Evolutionary conservation across 139 green algal species (phyloP).

Genomic region (Coelastrella sp.): DNA sequence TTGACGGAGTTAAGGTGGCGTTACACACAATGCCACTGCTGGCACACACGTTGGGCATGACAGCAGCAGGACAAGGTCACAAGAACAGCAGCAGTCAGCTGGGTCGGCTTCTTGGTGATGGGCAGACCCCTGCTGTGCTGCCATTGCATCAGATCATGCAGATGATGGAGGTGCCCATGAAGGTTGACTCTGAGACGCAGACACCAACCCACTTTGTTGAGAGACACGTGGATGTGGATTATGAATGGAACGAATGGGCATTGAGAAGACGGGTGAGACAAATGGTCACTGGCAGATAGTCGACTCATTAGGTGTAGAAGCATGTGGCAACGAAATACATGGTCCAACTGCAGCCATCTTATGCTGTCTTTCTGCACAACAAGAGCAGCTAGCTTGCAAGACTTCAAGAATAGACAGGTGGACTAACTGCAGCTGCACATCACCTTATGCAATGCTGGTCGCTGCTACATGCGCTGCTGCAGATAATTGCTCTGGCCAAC

Average conservation of each 20-base stretch:
- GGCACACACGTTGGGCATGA: constrained; percentile 53
- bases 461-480: background rate
- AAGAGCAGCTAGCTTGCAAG: too few relatives aligned
- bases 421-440: too few relatives aligned
- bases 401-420: too few relatives aligned
- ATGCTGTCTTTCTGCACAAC: too few relatives aligned
- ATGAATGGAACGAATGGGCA: constrained; percentile 86
- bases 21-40: constrained; percentile 57
- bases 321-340: too few relatives aligned
- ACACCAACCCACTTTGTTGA: constrained; percentile 81
- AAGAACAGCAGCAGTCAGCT: background rate
- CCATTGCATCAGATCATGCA: constrained; percentile 27
- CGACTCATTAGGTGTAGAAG: too few relatives aligned
- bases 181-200: constrained; percentile 77
- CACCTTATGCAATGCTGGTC: background rate
- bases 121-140: background rate
- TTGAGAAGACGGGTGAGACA: constrained; percentile 71
- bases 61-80: background rate
- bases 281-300: too few relatives aligned
- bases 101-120: background rate
- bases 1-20: constrained; percentile 45
- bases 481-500: constrained; percentile 64
- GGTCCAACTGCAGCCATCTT: too few relatives aligned
- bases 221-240: constrained; percentile 69
- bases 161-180: constrained; percentile 27